Base-by-base conservation (phyloP, 2,329 filamentous ascomycete genomes). In the Rhynchosporium secalis region DNA sequence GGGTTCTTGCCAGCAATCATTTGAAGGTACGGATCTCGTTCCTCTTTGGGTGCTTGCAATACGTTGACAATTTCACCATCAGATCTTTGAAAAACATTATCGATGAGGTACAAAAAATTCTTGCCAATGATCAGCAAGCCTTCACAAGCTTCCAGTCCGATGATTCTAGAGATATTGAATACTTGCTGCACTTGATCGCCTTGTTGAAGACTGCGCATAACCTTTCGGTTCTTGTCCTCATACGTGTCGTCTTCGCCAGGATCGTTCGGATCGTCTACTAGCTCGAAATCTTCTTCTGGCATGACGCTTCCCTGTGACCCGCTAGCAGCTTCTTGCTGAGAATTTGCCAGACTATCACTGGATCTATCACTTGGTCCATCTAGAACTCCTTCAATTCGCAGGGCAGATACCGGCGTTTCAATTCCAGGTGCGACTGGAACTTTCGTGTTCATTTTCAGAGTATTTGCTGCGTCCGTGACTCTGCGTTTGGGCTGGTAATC, bases 31-130 rank as follows among this genome's bases (percentile, higher is more conserved):
- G 92, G 92, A 71, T 99, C 95, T 28, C 95, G 88, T 76, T 99
- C 96, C 68, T 98, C 93, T 0, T 84, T 80, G 0, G 94, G 92
- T 2, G 95, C 96, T 76, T 98, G 92, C 86, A 91, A 94, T 8
- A 96, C 93, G 71, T 96, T 94, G 63, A 99, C 91, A 72, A 99
- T 97, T 74, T 99, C 96, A 12, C 94, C 94, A 72, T 97, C 95
- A 2, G 90, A 88, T 66, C 94, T 87, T 72, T 98, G 94, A 74
- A 99, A 98, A 72, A 96, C 94, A 69, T 95, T 94, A 76, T 99
- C 95, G 76, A 98, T 89, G 68, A 99, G 88, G 73, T 99, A 99
- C 15, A 99, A 82, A 54, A 87, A 89, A 69, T 94, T 90, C 75
- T 96, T 96, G 20, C 95, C 95, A 46, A 98, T 83, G 60, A 99